Conservation (phyloP, 495 filamentous ascomycete species). For the Lepidopterella palustris region DNA sequence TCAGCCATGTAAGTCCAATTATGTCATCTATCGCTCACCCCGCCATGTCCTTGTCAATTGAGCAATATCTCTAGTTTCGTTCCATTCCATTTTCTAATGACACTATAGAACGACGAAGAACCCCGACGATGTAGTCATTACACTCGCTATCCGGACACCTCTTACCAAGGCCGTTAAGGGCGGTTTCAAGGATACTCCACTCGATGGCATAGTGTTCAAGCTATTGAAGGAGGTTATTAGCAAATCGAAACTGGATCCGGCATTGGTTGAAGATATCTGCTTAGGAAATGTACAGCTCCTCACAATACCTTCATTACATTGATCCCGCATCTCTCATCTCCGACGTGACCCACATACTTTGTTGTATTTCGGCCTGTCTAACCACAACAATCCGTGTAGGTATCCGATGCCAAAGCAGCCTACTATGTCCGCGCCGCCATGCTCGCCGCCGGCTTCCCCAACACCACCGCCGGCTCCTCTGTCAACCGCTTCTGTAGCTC, state of each 20-base stretch:
- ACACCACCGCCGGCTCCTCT: conserved; percentile 70
- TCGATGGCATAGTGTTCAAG: conserved; percentile 78
- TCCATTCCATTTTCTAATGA: conserved; percentile 5
- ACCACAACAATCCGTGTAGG: conserved; percentile 44
- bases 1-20: conserved; percentile 61
- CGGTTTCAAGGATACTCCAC: conserved; percentile 88
- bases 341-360: no score
- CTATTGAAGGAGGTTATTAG: conserved; percentile 68
- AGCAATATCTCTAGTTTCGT: conserved; percentile 13
- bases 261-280: conserved; percentile 84
- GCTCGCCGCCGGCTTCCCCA: conserved; percentile 89
- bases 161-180: conserved; percentile 78
- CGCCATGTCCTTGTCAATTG: neutral
- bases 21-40: neutral
- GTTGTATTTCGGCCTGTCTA: neutral
- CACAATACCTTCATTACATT: neutral
- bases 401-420: conserved; percentile 76
- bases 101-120: conserved; percentile 75
- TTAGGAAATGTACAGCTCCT: conserved; percentile 70
- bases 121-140: conserved; percentile 92
- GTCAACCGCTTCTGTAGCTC: conserved; percentile 97
- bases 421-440: conserved; percentile 85
- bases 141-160: conserved; percentile 80
- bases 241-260: conserved; percentile 71
- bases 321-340: neutral